Evolutionary conservation across 2,329 filamentous ascomycete species (phyloP), one percentile per base, ranked within the genome.

Genomic region (Pseudopyrenochaeta lycopersici): DNA sequence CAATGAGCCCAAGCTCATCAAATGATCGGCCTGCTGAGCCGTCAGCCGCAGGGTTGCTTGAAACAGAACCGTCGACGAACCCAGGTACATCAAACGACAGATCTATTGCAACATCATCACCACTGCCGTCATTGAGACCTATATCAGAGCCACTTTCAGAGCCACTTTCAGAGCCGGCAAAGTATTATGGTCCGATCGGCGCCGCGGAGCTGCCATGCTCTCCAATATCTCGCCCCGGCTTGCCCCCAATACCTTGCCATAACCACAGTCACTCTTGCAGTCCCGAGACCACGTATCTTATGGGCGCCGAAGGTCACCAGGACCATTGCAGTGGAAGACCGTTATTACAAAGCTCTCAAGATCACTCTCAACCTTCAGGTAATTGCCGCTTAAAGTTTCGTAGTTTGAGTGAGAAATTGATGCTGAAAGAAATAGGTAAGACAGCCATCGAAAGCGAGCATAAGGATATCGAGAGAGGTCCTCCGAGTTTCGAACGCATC

Each of bases 401-500:
- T 14, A 29, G 27, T 3, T 27, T 45, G 29, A 44, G 48, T 47
- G 21, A 45, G 11, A 49, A 46, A 18, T 18, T 15, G 27, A 38
- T n/a, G 49, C 56, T 57, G 31, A 64, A 55, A 29, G 7, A 36
- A 15, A 7, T 42, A 57, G 58, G 43, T 18, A 40, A 40, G 4
- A 15, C 31, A 15, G 42, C 46, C 5, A 40, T 27, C 9, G 20
- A 29, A 14, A 10, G 31, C 29, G 23, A 42, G 14, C 11, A 31
- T 4, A n/a, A 18, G 15, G 67, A 71, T 43, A 6, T 59, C 21
- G 63, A 67, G 36, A 42, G 40, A 27, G 59, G 64, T 1, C 59
- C 56, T 6, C 42, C 56, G 1, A 48, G 52, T 4, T 70, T 65
- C 4, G 84, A 90, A 52, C 84, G 85, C 61, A 76, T 90, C 9